Evolutionary conservation across 768 basidiomycete genomes (phyloP), one percentile per base, ranked within the genome.

Genomic region (Harrya chromipes): DNA sequence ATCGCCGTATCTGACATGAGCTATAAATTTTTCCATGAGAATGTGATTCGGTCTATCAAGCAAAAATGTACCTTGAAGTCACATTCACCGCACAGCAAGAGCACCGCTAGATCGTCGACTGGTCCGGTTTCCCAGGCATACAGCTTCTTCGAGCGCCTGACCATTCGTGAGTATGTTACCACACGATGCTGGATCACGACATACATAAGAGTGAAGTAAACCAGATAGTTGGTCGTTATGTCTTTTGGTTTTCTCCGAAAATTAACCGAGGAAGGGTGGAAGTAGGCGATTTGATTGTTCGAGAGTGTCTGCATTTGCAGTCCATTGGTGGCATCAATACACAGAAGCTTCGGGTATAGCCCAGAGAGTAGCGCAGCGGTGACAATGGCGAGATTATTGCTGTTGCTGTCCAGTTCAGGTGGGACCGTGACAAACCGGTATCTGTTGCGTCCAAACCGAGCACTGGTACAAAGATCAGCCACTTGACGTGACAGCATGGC

Each of bases 41-140:
- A 16, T 33, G 33, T 33, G 33, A 33, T 6, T 33, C 33, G 3
- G 33, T 33, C 33, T 33, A 5, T 33, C 14, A 41, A 24, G 49
- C 1, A 46, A 26, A 12, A 16, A 54, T 74, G 47, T 65, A 83
- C 92, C 80, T 87, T 94, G 73, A 90, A 86, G 49, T 97, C 95
- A 20, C 79, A 74, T 53, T 97, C 95, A 9, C 95, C 95, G 51
- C 94, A 97, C 1, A 97, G 71, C 16, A 97, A 72, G 23, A 91
- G 62, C 44, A 98, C 66, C 4, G 90, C 81, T 23, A 89, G 67
- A 57, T 95, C 90, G 54, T 97, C 90, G 8, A 90, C 81, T 6
- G 93, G 90, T 6, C 90, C 84, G 0, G 87, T 92, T 68, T 98
- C 95, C 93, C 93, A 97, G 16, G 80, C 89, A 68, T 91, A 95